Conservation (phyloP, 2,329 filamentous ascomycete species). For the Diaporthe vaccinii region DNA sequence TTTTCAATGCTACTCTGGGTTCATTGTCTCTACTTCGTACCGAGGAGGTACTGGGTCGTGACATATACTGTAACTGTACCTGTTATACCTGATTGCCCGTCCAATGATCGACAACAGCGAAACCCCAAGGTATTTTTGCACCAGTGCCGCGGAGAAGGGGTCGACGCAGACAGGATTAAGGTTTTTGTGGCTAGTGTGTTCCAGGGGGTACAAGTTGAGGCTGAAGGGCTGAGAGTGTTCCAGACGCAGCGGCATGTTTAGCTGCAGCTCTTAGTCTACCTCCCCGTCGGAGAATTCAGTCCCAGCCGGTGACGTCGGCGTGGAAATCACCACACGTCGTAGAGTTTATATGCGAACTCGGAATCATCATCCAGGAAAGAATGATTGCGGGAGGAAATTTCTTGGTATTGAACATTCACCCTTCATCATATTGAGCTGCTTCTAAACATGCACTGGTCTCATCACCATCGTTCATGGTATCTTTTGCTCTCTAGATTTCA, state of each 20-base stretch:
- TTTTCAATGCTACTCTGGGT: neutral
- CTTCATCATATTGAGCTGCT: neutral
- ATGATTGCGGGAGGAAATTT: no score
- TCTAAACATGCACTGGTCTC: neutral
- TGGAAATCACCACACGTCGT: neutral
- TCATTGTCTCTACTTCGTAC: neutral
- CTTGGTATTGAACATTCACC: neutral
- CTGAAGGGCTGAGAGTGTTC: constrained; percentile 23
- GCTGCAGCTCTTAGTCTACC: constrained; percentile 2
- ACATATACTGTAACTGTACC: neutral
- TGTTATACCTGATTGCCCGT: neutral
- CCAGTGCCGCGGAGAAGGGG: constrained; percentile 5
- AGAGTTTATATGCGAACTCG: no score
- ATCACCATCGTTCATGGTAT: no score
- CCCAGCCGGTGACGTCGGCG: neutral
- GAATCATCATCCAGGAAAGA: neutral
- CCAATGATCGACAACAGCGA: neutral
- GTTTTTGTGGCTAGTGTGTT: constrained; percentile 15
- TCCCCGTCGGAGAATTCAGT: neutral
- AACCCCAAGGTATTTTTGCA: neutral
- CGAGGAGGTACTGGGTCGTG: neutral
- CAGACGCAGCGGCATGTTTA: neutral
- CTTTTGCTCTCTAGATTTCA: neutral
- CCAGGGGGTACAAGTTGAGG: constrained; percentile 21
- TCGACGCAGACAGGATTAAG: constrained; percentile 9